phyloP scores from a whole-genome alignment of 2,329 filamentous ascomycete species.

The Graphilbum fragrans region DNA sequence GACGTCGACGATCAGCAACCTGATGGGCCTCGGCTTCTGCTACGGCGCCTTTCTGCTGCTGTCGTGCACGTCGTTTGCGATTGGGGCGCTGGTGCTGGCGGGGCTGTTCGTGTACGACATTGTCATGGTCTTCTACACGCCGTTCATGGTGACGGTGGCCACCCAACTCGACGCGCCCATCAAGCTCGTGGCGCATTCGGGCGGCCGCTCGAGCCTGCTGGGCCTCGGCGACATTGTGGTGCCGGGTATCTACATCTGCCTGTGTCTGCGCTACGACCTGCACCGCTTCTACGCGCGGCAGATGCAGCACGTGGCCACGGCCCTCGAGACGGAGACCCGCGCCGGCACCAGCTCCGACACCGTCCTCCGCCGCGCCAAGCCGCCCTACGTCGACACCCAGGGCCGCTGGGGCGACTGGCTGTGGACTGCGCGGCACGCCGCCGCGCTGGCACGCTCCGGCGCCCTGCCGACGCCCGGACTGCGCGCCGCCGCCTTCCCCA shows the following conservation, averaged over 20 bases:
- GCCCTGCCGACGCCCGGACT: constrained; percentile 19
- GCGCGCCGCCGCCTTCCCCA: constrained; percentile 50
- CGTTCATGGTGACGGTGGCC: constrained; percentile 78
- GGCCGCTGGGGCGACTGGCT: constrained; percentile 74
- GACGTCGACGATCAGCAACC: constrained; percentile 56
- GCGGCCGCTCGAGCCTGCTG: constrained; percentile 66
- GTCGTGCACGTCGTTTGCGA: constrained; percentile 79
- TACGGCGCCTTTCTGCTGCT: constrained; percentile 73
- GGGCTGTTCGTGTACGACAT: constrained; percentile 93
- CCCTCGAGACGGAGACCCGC: constrained; percentile 21
- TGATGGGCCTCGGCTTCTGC: constrained; percentile 77
- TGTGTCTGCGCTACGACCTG: constrained; percentile 84
- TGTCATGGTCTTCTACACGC: constrained; percentile 81
- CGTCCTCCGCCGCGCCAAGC: constrained; percentile 33
- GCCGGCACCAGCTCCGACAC: not conserved
- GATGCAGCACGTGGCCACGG: constrained; percentile 33
- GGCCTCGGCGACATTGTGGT: constrained; percentile 91
- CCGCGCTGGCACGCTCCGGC: not conserved
- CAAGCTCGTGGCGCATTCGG: constrained; percentile 66
- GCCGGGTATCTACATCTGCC: constrained; percentile 78
- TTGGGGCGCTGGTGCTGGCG: constrained; percentile 62
- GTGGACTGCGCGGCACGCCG: constrained; percentile 44
- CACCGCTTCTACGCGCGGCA: constrained; percentile 70
- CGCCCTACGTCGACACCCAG: constrained; percentile 44
- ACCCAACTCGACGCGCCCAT: constrained; percentile 85